Evolutionary conservation across 2,329 filamentous ascomycete species (phyloP), one percentile per base, ranked within the genome.

Genomic region (Hysterium pulicare): DNA sequence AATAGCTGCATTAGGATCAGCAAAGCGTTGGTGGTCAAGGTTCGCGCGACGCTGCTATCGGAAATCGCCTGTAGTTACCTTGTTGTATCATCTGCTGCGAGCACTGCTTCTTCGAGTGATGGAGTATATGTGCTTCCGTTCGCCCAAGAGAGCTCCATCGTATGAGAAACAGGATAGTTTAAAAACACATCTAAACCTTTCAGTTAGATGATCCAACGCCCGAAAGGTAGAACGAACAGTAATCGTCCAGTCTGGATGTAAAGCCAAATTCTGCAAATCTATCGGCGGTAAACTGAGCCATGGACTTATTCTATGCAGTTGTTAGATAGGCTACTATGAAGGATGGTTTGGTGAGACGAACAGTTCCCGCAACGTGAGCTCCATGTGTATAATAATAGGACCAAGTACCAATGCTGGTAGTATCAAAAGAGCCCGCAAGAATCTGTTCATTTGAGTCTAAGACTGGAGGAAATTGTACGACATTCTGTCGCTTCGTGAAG

Each of bases 231-330:
- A 37, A 38, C 57, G 38, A 46, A 62, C 58, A 59, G 43, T 68
- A 68, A 37, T 67, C 62, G 44, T 65, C 64, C 8, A 68, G 44
- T 30, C 61, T 55, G n/a, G 62, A 61, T 1, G 53, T 58, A 38
- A 67, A 63, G 3, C 66, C 65, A 41, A 59, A 63, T 21, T 61
- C 55, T 1, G 54, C 44, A 62, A 62, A 69, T 20, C 57, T 53
- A 33, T 67, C 62, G 8, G 63, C 64, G 1, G 65, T 68, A 64
- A 64, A 68, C 35, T 68, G 65, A 30, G 70, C 67, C 50, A 70
- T 59, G 9, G 64, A 61, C 41, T 62, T 53, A 19, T 68, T 64
- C 31, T 48, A 57, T 32, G 54, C 62, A n/a, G n/a, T n/a, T n/a
- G n/a, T n/a, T n/a, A n/a, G n/a, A n/a, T n/a, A n/a, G n/a, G n/a